A percentile compares a stretch with the other conserved stretches of the same genome.
phyloP scores from a whole-genome alignment of 2,329 filamentous ascomycete genomes.

The Aureobasidium namibiae region DNA sequence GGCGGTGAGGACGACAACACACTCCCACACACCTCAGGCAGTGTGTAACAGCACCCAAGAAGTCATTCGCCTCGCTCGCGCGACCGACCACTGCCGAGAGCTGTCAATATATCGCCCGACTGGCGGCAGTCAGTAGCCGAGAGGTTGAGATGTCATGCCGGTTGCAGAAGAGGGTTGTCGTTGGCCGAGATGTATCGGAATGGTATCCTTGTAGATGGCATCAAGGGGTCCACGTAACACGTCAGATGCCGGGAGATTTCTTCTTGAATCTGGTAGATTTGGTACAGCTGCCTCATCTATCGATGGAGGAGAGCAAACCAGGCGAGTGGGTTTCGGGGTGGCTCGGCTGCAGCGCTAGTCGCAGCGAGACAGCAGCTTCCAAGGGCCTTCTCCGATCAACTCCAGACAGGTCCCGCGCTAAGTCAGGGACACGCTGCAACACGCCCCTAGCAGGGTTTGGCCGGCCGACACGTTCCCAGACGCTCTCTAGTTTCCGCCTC shows the following conservation, averaged over 20 bases:
- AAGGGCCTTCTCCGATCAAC: constrained; percentile 13
- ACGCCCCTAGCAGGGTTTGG: background rate
- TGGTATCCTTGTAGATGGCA: background rate
- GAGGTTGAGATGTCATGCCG: background rate
- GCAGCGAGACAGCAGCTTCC: constrained; percentile 12
- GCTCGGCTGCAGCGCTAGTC: constrained; percentile 8
- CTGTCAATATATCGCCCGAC: background rate
- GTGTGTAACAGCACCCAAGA: background rate
- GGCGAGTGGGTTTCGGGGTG: constrained; percentile 11
- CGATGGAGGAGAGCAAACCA: constrained; percentile 8
- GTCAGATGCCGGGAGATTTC: constrained; percentile 3
- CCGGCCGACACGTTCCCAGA: background rate
- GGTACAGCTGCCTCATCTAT: constrained; percentile 3
- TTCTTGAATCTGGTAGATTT: constrained; percentile 8
- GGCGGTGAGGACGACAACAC: constrained; percentile 10
- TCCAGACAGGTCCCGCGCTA: constrained; percentile 4
- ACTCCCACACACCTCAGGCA: constrained; percentile 2
- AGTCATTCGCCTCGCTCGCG: constrained; percentile 4
- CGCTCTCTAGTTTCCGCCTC: constrained; percentile 3
- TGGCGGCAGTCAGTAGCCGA: constrained; percentile 9
- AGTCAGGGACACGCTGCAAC: constrained; percentile 6
- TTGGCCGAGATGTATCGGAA: background rate
- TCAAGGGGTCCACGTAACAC: constrained; percentile 3
- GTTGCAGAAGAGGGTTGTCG: background rate
- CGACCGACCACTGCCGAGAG: constrained; percentile 7